phyloP scores from a whole-genome alignment of 441 rosid species.

The Croton setiger region DNA sequence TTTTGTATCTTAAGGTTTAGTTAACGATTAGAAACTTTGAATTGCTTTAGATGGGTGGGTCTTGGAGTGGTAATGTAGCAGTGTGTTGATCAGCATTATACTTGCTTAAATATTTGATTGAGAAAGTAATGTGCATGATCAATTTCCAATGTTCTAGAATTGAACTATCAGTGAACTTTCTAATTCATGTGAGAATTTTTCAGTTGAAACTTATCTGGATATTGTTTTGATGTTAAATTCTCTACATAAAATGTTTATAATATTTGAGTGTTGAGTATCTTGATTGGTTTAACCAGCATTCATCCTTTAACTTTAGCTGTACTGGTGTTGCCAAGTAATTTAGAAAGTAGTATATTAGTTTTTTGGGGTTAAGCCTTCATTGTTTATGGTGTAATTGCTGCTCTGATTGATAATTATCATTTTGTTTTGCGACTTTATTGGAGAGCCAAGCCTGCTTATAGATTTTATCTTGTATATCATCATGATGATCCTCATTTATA shows the following conservation, averaged over 20 bases:
- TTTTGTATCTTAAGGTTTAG: not conserved
- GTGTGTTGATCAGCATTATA: constrained; percentile 4
- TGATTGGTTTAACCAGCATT: not conserved
- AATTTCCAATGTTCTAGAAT: not conserved
- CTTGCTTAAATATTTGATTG: not conserved
- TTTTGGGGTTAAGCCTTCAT: not conserved
- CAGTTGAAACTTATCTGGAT: not conserved
- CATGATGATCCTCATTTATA: not conserved
- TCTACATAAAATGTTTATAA: not conserved
- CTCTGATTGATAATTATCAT: not conserved
- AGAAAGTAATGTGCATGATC: not conserved
- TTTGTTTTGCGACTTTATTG: not conserved
- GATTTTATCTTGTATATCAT: not conserved
- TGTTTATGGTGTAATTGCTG: not conserved
- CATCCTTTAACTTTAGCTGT: not conserved
- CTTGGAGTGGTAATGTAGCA: not conserved
- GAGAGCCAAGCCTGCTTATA: not conserved
- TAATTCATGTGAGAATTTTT: not conserved
- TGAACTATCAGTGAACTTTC: not conserved
- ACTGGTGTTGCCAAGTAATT: not conserved
- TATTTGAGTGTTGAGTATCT: not conserved
- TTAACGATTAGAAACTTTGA: not conserved
- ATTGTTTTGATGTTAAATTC: not conserved
- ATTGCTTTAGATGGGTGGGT: constrained; percentile 1
- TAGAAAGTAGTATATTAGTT: not conserved